A percentile compares a stretch with the other conserved stretches of the same genome.
Evolutionary conservation across 768 basidiomycete genomes (phyloP).

Genomic region (Termitomyces sp.): DNA sequence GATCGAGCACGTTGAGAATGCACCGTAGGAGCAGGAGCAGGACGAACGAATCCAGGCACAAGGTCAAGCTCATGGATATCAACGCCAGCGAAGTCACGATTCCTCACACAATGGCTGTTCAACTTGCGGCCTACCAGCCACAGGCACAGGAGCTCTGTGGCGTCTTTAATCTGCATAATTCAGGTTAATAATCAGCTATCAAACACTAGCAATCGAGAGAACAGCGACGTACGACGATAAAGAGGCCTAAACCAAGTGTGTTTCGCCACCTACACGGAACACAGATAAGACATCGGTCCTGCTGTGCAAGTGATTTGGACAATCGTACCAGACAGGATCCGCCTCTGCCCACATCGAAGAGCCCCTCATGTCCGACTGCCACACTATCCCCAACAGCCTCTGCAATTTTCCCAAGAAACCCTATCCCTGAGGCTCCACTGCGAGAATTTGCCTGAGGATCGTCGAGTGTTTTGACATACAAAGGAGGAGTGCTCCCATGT

Average conservation of each 20-base stretch:
- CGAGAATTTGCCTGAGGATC: slow-evolving; percentile 36
- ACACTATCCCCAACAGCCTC: slow-evolving; percentile 32
- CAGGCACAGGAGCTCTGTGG: slow-evolving; percentile 59
- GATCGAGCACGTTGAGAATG: not conserved
- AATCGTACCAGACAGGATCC: slow-evolving; percentile 68
- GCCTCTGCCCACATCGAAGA: slow-evolving; percentile 53
- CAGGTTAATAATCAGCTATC: not conserved
- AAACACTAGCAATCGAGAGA: not conserved
- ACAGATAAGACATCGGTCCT: not conserved
- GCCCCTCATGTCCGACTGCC: slow-evolving; percentile 53
- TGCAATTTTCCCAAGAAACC: slow-evolving; percentile 10
- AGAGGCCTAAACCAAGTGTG: slow-evolving; percentile 61
- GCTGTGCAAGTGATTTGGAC: not conserved
- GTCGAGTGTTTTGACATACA: slow-evolving; percentile 44
- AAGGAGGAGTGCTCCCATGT: slow-evolving; percentile 60
- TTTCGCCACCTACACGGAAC: slow-evolving; percentile 56
- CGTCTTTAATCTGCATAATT: slow-evolving; percentile 56
- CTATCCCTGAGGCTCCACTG: slow-evolving; percentile 19
- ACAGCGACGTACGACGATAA: slow-evolving; percentile 50
- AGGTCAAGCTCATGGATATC: slow-evolving; percentile 63
- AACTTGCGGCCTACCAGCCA: slow-evolving; percentile 69
- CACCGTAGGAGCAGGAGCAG: not conserved
- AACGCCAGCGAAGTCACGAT: slow-evolving; percentile 64
- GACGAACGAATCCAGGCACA: slow-evolving; percentile 26
- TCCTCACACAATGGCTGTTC: slow-evolving; percentile 62